Percentiles rank a stretch among this genome's conserved stretches.
Conservation (phyloP, 1,284 basidiomycete genomes). For the Cutaneotrichosporon sp. region DNA sequence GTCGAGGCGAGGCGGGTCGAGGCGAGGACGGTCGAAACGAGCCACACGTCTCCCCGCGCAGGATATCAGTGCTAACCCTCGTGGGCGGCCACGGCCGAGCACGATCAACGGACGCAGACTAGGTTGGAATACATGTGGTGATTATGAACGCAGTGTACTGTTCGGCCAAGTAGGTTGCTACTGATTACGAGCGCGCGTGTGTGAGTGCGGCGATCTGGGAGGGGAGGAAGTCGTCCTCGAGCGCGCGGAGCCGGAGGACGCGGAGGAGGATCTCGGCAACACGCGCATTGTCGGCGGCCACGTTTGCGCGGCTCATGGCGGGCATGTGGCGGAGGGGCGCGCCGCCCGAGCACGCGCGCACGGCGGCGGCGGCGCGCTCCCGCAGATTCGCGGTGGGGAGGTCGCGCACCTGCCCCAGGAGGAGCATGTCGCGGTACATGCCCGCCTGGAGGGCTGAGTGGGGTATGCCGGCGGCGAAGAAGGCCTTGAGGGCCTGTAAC, state of each 20-base stretch:
- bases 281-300: conserved; percentile 40
- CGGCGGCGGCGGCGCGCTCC: conserved; percentile 46
- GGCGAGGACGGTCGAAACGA: no score
- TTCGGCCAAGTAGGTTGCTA: background rate
- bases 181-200: background rate
- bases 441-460: conserved; percentile 38
- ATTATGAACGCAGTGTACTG: background rate
- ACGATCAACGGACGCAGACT: no score
- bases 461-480: conserved; percentile 54
- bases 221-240: conserved; percentile 37
- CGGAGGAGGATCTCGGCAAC: conserved; percentile 51
- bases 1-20: no score
- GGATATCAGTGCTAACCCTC: no score
- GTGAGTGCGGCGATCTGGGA: conserved; percentile 11
- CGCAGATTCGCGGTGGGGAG: conserved; percentile 44
- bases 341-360: conserved; percentile 28
- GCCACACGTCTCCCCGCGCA: no score
- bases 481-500: conserved; percentile 48
- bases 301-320: conserved; percentile 15
- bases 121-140: background rate
- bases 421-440: conserved; percentile 48
- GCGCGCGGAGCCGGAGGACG: conserved; percentile 47
- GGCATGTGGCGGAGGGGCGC: background rate
- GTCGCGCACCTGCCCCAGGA: conserved; percentile 52
- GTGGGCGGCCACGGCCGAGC: no score